Base-by-base conservation (phyloP, 2,329 filamentous ascomycete genomes). In the Cladosporium sp. region DNA sequence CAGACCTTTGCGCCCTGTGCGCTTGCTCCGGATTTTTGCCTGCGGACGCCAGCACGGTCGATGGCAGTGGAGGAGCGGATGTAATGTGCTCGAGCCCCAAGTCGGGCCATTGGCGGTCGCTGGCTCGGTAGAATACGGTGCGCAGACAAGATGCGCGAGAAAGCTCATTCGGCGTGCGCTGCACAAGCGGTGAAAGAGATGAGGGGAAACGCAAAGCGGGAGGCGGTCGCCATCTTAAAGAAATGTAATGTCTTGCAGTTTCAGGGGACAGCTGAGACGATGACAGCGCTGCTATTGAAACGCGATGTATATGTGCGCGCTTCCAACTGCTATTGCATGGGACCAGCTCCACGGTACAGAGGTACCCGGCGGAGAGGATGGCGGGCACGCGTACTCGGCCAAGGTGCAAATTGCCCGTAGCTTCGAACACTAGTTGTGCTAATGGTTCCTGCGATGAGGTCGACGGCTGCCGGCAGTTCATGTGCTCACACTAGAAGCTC, bases 121-220 rank as follows among this genome's bases (percentile, higher is more conserved):
- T 58, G 55, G 55, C 55, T 58, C 55, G 55, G 34, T 24, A 41
- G 24, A 11, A 24, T 41, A 58, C 12, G 55, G 14, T 59, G 41
- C 41, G 28, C 28, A 55, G 28, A n/a, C 51, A 10, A 30, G 28
- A 32, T 28, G 21, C 30, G 49, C 38, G 44, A 54, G 52, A 49
- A 24, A 36, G 49, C 60, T 54, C 60, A 55, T 52, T 63, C 41
- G 30, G 60, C 21, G 41, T 21, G 34, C 34, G 32, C 47, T 47
- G 61, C 61, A 44, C 18, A 32, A 64, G 61, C 61, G 61, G 51
- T 64, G 61, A 64, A 64, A 63, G 61, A 64, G 61, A 64, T 64
- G 61, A 64, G 36, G 49, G 15, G 21, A 52, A 41, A 38, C 15
- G 15, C 18, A 21, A 18, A 30, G n/a, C 34, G 61, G 61, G 24